Conservation (phyloP, 768 basidiomycete species). For the Paxillus ammoniavirescens region DNA sequence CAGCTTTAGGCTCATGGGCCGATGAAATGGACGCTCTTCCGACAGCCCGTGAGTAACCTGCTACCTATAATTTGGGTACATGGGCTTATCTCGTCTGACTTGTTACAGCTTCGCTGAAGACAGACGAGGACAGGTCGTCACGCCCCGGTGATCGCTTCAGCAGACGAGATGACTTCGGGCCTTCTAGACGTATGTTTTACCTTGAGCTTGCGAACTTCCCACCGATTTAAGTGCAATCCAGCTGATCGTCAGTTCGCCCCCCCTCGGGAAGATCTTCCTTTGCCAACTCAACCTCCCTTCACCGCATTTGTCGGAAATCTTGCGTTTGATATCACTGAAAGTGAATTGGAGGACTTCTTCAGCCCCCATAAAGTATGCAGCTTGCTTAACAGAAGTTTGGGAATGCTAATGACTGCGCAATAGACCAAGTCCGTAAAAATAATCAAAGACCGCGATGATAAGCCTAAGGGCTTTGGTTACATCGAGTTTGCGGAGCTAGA, state of each 20-base stretch:
- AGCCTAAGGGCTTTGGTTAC: constrained; percentile 98
- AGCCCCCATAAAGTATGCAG: constrained; percentile 52
- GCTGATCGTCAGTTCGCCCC: constrained; percentile 58
- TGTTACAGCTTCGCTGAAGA: constrained; percentile 61
- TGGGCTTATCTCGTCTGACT: constrained; percentile 11
- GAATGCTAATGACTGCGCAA: not conserved
- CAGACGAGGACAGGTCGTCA: constrained; percentile 57
- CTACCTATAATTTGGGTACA: constrained; percentile 1
- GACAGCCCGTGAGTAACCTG: constrained; percentile 75
- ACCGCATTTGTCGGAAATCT: constrained; percentile 98
- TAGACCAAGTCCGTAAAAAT: constrained; percentile 87
- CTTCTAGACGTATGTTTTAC: constrained; percentile 53
- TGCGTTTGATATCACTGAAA: constrained; percentile 86
- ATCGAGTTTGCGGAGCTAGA: constrained; percentile 91
- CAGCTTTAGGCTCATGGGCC: constrained; percentile 94
- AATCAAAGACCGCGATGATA: constrained; percentile 89
- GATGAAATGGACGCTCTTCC: constrained; percentile 97
- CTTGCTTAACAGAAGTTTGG: not conserved
- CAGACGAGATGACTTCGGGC: constrained; percentile 63
- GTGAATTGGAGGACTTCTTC: constrained; percentile 82
- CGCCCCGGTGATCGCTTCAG: constrained; percentile 54
- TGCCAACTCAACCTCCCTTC: constrained; percentile 93
- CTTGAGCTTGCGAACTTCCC: constrained; percentile 4
- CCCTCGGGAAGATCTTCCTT: constrained; percentile 86
- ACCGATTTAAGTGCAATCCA: constrained; percentile 23